Conservation (phyloP, 257 asterid genomes). For the Pogostemon cablin region DNA sequence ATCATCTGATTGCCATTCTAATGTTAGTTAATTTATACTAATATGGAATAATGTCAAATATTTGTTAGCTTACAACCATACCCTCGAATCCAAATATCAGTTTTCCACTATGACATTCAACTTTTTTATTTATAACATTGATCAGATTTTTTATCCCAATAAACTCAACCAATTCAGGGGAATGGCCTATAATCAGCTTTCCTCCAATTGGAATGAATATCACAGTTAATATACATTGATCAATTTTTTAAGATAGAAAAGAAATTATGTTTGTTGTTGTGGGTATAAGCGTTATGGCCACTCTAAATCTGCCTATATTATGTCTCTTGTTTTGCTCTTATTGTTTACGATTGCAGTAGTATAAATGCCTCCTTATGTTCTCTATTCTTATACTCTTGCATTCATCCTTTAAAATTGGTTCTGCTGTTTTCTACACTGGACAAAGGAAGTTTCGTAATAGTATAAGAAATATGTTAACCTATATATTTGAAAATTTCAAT, state of each 20-base stretch:
- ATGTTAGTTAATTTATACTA: conserved; percentile 3
- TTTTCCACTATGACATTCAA: conserved; percentile 77
- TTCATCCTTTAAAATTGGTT: conserved; percentile 65
- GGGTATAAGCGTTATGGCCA: conserved; percentile 59
- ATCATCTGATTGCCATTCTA: conserved; percentile 11
- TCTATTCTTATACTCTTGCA: background rate
- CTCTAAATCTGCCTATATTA: conserved; percentile 66
- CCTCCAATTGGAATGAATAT: conserved; percentile 40
- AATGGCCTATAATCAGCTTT: conserved; percentile 85
- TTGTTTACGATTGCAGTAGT: conserved; percentile 68
- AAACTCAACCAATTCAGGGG: conserved; percentile 97
- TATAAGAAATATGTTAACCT: conserved; percentile 56
- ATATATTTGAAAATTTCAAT: conserved; percentile 67
- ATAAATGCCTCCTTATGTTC: conserved; percentile 43
- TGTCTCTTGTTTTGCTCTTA: conserved; percentile 60
- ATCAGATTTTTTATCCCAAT: conserved; percentile 85
- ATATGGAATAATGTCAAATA: background rate
- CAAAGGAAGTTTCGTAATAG: conserved; percentile 72
- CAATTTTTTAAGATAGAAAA: too few species aligned
- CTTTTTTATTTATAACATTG: conserved; percentile 64
- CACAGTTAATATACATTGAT: conserved; percentile 27
- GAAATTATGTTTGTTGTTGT: conserved; percentile 82
- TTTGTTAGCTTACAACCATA: conserved; percentile 36
- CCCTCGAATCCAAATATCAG: conserved; percentile 86
- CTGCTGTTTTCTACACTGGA: conserved; percentile 77